Evolutionary conservation across 345 rosid genomes (phyloP).

Genomic region (Murraya paniculata): DNA sequence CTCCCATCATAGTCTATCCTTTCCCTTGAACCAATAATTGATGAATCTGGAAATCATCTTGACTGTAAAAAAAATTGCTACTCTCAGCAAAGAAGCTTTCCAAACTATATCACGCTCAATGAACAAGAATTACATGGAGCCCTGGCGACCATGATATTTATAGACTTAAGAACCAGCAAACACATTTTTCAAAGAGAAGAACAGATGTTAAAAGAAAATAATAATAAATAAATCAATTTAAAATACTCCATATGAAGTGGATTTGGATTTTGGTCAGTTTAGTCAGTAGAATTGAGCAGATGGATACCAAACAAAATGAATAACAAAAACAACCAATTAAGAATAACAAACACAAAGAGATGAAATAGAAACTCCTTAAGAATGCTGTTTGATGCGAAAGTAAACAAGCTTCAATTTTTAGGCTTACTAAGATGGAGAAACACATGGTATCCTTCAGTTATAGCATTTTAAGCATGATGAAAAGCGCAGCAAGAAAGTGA

Average conservation of each 20-base stretch:
- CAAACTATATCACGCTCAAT: neutral
- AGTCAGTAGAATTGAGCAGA: neutral
- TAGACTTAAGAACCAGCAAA: neutral
- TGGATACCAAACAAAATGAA: neutral
- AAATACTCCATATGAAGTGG: neutral
- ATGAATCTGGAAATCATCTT: constrained; percentile 15
- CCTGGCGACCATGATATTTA: neutral
- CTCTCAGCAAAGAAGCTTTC: constrained; percentile 15
- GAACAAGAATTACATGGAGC: neutral
- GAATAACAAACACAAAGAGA: neutral
- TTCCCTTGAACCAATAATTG: constrained; percentile 14
- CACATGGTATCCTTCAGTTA: neutral
- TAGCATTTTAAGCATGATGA: neutral
- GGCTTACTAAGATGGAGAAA: neutral
- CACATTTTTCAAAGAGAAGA: neutral
- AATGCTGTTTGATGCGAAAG: neutral
- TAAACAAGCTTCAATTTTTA: neutral
- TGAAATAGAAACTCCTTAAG: neutral
- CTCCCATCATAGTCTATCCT: constrained; percentile 25
- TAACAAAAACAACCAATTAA: neutral
- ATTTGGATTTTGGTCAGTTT: neutral
- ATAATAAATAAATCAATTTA: neutral
- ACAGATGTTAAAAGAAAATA: neutral
- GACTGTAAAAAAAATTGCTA: constrained; percentile 7
- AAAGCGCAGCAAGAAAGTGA: neutral